These are phyloP conservation scores for Xylaria cubensis DNA, from an alignment of 495 filamentous ascomycete species.

Conservation along the genomic window DNA sequence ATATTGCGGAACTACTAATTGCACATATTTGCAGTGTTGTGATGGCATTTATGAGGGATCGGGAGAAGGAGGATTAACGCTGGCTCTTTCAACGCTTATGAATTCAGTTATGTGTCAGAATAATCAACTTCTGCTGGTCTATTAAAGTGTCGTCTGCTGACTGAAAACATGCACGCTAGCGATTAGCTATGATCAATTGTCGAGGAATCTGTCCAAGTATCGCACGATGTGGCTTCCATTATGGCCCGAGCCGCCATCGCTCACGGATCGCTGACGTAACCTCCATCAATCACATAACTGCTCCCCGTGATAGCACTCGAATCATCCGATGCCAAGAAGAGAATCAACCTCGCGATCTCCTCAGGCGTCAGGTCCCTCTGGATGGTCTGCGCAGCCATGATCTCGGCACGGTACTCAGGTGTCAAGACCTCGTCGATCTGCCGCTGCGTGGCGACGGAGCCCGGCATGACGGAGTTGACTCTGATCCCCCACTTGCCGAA, in stretches of 20 bases:
- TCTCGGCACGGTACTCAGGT: constrained; percentile 48
- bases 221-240: background rate
- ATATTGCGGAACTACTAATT: background rate
- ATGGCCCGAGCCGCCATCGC: background rate
- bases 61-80: background rate
- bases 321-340: constrained; percentile 44
- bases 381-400: constrained; percentile 49
- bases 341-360: constrained; percentile 42
- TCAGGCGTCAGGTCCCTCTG: constrained; percentile 50
- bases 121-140: background rate
- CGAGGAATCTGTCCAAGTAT: background rate
- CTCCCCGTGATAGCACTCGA: constrained; percentile 42
- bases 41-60: background rate
- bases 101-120: background rate
- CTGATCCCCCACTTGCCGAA: constrained; percentile 56
- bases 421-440: constrained; percentile 54
- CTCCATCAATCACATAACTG: constrained; percentile 43
- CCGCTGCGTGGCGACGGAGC: constrained; percentile 45
- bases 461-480: constrained; percentile 64
- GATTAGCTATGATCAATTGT: background rate
- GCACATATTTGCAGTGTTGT: background rate
- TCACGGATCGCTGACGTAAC: constrained; percentile 40
- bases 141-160: background rate
- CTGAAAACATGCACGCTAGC: background rate
- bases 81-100: background rate